These are phyloP conservation scores for Pogostemon cablin DNA, from an alignment of 257 asterid genomes.

Conservation along the genomic window DNA sequence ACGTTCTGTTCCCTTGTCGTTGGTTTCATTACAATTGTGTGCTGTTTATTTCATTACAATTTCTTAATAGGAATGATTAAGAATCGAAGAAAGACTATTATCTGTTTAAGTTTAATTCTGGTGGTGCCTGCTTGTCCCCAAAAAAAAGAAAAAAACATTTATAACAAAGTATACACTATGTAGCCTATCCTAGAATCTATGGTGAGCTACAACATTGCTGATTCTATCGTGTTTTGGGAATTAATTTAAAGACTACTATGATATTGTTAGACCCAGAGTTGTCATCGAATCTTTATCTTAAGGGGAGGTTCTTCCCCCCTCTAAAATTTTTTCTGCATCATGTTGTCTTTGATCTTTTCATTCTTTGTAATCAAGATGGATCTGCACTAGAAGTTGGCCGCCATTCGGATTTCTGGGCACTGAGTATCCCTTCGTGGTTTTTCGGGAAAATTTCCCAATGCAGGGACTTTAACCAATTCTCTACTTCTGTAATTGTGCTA, in stretches of 20 bases:
- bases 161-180: constrained; percentile 18
- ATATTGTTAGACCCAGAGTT: background rate
- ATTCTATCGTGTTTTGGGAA: constrained; percentile 12
- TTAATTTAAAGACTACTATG: constrained; percentile 4
- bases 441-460: constrained; percentile 75
- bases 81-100: background rate
- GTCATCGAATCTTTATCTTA: too few relatives aligned
- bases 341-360: background rate
- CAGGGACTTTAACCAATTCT: constrained; percentile 66
- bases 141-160: constrained; percentile 21
- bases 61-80: too few relatives aligned
- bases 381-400: constrained; percentile 56
- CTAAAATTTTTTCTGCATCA: background rate
- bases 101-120: constrained; percentile 9
- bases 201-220: constrained; percentile 5
- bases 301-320: background rate
- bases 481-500: constrained; percentile 54
- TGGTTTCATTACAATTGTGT: background rate
- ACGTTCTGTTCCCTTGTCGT: background rate
- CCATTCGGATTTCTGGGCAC: constrained; percentile 78
- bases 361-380: constrained; percentile 41
- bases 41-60: background rate
- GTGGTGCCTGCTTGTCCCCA: constrained; percentile 8
- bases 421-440: constrained; percentile 60
- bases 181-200: constrained; percentile 16